Evolutionary conservation across 495 filamentous ascomycete species (phyloP).

Genomic region (Aspergillus coremiiformis): DNA sequence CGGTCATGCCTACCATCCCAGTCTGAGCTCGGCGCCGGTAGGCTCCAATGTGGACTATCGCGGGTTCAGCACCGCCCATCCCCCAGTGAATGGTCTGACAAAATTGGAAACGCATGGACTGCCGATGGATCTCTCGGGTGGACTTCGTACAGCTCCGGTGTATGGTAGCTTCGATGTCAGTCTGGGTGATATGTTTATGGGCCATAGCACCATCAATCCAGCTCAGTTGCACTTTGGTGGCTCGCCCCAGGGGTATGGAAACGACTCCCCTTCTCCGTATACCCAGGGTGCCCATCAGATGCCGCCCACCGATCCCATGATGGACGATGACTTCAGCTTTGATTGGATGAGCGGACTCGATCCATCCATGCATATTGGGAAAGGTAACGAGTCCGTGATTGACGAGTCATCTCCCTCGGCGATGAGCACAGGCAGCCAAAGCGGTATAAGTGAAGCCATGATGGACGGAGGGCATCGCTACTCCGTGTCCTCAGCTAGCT

Average conservation of each 20-base stretch:
- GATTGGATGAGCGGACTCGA: constrained; percentile 86
- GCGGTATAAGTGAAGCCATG: constrained; percentile 88
- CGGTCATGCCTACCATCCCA: constrained; percentile 56
- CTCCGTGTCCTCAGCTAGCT: constrained; percentile 50
- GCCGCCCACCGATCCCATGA: constrained; percentile 40
- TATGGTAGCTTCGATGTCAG: constrained; percentile 60
- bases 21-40: constrained; percentile 57
- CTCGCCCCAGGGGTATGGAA: constrained; percentile 59
- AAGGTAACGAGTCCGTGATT: constrained; percentile 65
- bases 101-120: constrained; percentile 79
- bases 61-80: constrained; percentile 60
- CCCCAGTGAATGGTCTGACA: constrained; percentile 53
- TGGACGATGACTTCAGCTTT: constrained; percentile 70
- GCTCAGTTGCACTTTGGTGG: constrained; percentile 90
- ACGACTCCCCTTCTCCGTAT: constrained; percentile 70
- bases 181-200: constrained; percentile 66
- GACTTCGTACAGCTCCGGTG: constrained; percentile 74
- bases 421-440: constrained; percentile 87
- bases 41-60: constrained; percentile 58
- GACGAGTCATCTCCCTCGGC: constrained; percentile 93
- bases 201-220: constrained; percentile 88
- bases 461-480: constrained; percentile 67
- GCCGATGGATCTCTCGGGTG: constrained; percentile 52
- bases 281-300: constrained; percentile 57
- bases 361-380: constrained; percentile 62